These are phyloP conservation scores for Fomitopsis betulina DNA, from an alignment of 1,284 basidiomycete genomes.

Conservation along the genomic window DNA sequence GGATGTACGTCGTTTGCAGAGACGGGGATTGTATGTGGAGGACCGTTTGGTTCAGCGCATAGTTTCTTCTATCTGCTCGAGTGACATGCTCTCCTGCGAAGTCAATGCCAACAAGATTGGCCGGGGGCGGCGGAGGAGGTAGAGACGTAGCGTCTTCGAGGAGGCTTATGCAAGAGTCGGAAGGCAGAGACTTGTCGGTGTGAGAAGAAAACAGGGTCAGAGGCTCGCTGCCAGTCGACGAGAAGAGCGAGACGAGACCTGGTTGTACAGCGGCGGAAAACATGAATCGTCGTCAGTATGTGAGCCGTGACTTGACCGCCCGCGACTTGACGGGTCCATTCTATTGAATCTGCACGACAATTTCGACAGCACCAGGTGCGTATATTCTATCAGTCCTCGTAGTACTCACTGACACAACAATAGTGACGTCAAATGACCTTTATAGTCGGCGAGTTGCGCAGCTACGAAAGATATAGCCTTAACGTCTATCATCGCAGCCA, in stretches of 20 bases:
- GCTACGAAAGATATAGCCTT: too few species aligned
- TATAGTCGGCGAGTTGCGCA: too few species aligned
- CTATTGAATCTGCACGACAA: too few species aligned
- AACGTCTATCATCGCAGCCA: too few species aligned
- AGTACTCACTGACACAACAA: too few species aligned
- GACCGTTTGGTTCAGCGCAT: constrained; percentile 59
- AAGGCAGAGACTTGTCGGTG: constrained; percentile 47
- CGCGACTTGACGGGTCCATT: too few species aligned
- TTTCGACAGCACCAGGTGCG: too few species aligned
- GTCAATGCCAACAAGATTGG: constrained; percentile 38
- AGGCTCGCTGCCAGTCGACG: constrained; percentile 65
- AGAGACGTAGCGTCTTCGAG: constrained; percentile 55
- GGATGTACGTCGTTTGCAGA: constrained; percentile 64
- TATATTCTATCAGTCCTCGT: too few species aligned
- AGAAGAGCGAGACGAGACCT: constrained; percentile 69
- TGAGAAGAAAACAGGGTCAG: constrained; percentile 54
- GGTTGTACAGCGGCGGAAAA: constrained; percentile 44
- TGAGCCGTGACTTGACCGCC: too few species aligned
- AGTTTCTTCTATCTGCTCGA: constrained; percentile 17
- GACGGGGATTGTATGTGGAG: constrained; percentile 83
- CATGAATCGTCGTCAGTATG: constrained; percentile 16
- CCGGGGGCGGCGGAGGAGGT: constrained; percentile 45
- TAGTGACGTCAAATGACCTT: too few species aligned
- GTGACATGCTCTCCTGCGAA: constrained; percentile 9
- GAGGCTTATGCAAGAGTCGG: constrained; percentile 64